phyloP scores from a whole-genome alignment of 345 rosid species.

The Populus ilicifolia region DNA sequence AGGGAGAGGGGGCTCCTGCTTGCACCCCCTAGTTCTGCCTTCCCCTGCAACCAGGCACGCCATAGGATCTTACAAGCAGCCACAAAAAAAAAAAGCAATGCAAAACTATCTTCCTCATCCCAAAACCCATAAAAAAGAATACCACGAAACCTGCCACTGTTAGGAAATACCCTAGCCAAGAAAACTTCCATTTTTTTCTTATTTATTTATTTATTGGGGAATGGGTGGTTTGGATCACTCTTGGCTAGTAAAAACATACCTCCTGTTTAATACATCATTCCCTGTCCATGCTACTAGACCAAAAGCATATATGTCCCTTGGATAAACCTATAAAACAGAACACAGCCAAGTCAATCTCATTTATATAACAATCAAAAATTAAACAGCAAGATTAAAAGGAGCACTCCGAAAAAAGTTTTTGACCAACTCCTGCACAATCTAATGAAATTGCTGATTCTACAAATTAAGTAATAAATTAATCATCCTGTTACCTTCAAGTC shows the following conservation, averaged over 20 bases:
- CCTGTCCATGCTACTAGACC: slow-evolving; percentile 98
- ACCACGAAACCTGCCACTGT: no score
- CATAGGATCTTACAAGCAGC: no score
- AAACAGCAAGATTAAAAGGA: background rate
- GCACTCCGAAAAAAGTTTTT: background rate
- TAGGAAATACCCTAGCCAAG: background rate
- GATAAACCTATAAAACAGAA: slow-evolving; percentile 59
- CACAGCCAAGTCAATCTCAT: background rate
- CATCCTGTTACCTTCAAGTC: slow-evolving; percentile 70
- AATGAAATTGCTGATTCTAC: background rate
- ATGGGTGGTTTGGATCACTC: background rate
- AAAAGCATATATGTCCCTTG: slow-evolving; percentile 78
- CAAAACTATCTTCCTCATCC: no score
- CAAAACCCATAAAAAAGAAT: no score
- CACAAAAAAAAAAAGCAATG: no score
- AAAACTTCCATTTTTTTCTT: background rate
- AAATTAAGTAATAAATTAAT: background rate
- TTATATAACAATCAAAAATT: background rate
- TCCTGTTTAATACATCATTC: slow-evolving; percentile 82
- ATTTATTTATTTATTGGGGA: no score
- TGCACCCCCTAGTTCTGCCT: no score
- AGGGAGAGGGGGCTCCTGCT: no score
- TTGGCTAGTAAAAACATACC: slow-evolving; percentile 33
- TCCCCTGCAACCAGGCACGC: no score
- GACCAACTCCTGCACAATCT: background rate